Conservation (phyloP, 1,139 yeast species). For the Sugiyamaella novakii region DNA sequence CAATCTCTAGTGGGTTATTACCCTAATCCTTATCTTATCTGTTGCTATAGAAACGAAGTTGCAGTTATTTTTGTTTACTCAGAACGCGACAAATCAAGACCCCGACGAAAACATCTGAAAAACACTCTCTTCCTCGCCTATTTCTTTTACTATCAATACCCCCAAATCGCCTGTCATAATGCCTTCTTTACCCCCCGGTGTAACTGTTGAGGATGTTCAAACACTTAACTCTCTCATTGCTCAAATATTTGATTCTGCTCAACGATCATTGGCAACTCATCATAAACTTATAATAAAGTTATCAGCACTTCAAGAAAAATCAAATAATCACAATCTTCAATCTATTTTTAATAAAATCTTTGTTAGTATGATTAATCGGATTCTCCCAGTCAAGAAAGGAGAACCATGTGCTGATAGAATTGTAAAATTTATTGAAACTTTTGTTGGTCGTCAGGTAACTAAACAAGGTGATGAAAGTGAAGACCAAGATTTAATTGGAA, state of each 20-base stretch:
- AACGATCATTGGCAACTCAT: slow-evolving; percentile 71
- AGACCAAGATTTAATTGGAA: slow-evolving; percentile 41
- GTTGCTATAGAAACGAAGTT: no score
- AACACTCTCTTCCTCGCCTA: no score
- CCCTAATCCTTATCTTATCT: no score
- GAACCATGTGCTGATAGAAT: slow-evolving; percentile 77
- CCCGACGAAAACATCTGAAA: no score
- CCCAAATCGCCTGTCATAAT: no score
- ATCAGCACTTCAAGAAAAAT: slow-evolving; percentile 58
- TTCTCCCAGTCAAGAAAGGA: slow-evolving; percentile 67
- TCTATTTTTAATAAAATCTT: slow-evolving; percentile 63
- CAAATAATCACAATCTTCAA: slow-evolving; percentile 55
- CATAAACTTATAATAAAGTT: slow-evolving; percentile 68
- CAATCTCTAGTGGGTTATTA: no score
- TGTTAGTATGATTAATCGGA: slow-evolving; percentile 61
- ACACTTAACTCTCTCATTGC: slow-evolving; percentile 45
- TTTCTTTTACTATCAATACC: no score
- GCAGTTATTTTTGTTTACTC: no score
- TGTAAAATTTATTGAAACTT: slow-evolving; percentile 70
- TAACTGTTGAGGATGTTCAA: slow-evolving; percentile 29
- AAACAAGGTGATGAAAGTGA: slow-evolving; percentile 40
- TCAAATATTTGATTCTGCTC: slow-evolving; percentile 81
- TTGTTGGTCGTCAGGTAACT: slow-evolving; percentile 46
- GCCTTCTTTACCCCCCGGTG: slow-evolving; percentile 26
- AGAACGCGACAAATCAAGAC: no score